These are phyloP conservation scores for Neophaeococcomyces mojaviensis DNA, from an alignment of 2,329 filamentous ascomycete genomes.

Conservation along the genomic window DNA sequence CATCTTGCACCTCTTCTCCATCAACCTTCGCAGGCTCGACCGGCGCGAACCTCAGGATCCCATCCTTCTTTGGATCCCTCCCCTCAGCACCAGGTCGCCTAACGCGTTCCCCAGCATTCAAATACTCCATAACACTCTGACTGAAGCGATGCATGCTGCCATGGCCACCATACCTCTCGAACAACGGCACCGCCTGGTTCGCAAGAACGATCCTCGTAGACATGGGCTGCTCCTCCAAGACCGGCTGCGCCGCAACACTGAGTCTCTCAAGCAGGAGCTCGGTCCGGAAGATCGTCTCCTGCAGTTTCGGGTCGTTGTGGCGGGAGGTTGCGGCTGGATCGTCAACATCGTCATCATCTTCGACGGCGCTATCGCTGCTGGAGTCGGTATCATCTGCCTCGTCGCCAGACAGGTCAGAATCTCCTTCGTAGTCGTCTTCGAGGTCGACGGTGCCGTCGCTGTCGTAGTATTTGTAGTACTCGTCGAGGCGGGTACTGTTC, in stretches of 20 bases:
- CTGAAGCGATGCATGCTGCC: slow-evolving; percentile 18
- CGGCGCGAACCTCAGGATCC: not conserved
- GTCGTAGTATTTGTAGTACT: slow-evolving; percentile 6
- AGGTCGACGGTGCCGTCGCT: slow-evolving; percentile 4
- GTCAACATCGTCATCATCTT: not conserved
- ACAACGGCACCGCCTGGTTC: slow-evolving; percentile 13
- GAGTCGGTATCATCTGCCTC: not conserved
- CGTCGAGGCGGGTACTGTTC: not conserved
- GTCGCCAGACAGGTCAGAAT: not conserved
- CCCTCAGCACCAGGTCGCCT: slow-evolving; percentile 7
- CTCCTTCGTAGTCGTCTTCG: slow-evolving; percentile 5
- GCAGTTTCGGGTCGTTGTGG: not conserved
- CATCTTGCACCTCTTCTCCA: no score
- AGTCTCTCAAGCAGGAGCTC: not conserved
- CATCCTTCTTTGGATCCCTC: slow-evolving; percentile 4
- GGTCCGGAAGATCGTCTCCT: not conserved
- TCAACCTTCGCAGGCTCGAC: not conserved
- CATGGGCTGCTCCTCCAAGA: slow-evolving; percentile 15
- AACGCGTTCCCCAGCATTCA: slow-evolving; percentile 9
- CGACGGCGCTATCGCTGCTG: not conserved
- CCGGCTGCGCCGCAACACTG: slow-evolving; percentile 15
- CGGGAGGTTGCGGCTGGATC: not conserved
- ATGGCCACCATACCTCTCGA: slow-evolving; percentile 16
- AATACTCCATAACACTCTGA: slow-evolving; percentile 14
- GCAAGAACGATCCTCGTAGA: slow-evolving; percentile 15